Conservation (phyloP, 306 rosid species). For the Malus sieversii region DNA sequence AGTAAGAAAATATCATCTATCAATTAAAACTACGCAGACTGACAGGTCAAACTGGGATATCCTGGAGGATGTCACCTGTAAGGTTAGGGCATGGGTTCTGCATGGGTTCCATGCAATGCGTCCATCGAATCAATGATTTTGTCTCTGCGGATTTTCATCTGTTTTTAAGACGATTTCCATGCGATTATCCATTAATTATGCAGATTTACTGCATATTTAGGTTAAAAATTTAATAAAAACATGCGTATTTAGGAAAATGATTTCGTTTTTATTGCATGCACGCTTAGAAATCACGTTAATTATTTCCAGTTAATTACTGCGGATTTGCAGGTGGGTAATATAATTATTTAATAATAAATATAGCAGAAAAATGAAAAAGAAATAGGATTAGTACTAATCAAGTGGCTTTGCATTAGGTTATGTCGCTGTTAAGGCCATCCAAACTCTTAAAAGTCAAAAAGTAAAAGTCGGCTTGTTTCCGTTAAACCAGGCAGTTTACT, state of each 20-base stretch:
- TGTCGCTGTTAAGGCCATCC: conserved; percentile 38
- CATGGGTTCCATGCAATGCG: background rate
- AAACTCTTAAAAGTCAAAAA: conserved; percentile 48
- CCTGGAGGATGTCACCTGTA: background rate
- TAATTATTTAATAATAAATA: background rate
- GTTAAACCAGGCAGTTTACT: conserved; percentile 47
- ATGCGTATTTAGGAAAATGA: background rate
- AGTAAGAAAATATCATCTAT: no score
- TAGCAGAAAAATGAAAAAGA: background rate
- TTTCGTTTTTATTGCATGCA: background rate
- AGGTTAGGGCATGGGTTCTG: background rate
- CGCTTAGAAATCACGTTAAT: background rate
- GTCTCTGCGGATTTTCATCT: background rate
- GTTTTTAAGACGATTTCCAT: background rate
- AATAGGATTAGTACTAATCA: background rate
- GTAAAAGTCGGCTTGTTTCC: conserved; percentile 46
- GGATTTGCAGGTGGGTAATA: background rate
- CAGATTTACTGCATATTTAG: no score
- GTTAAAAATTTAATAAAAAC: no score
- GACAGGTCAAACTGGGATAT: background rate
- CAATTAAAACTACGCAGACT: background rate
- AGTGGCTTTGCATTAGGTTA: conserved; percentile 22
- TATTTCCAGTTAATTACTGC: background rate
- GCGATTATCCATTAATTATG: background rate
- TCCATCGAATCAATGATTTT: background rate